Base-by-base conservation (phyloP, 2,329 filamentous ascomycete species). In the Alternaria sp. region DNA sequence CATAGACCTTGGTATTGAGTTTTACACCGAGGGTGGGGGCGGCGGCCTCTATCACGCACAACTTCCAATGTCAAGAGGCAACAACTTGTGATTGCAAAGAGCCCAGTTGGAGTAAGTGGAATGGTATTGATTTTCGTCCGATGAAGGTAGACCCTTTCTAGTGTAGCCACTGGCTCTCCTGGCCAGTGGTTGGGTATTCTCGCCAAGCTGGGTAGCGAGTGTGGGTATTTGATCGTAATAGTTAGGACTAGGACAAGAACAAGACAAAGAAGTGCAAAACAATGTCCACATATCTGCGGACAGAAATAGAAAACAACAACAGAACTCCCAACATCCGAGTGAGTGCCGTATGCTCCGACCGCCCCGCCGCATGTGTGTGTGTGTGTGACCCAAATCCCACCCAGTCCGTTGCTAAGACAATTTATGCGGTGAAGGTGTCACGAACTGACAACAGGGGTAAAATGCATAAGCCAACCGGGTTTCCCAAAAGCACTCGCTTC, bases 101-200 rank as follows among this genome's bases (percentile, higher is more conserved):
- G 10, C 13, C 21, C 31, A n/a, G n/a, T 24, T 24, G 5, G 21
- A 34, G 31, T 33, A 34, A 26, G 23, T 17, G 44, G 31, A 34
- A 34, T 67, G 67, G 61, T 64, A 69, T 69, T 58, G 61, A 68
- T 72, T 75, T 75, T 72, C 68, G 63, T 73, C 73, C 72, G 67
- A 62, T 74, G 73, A 72, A 74, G 72, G 72, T 68, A 68, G 65
- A 67, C 64, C 71, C 68, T 74, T 72, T 75, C 73, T 75, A 73
- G 64, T 63, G 64, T 70, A 63, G 56, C 67, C 65, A 64, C 62
- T 53, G 46, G 36, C 64, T 51, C 51, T 53, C 65, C 65, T 57
- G 59, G 61, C 62, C 68, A 66, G 59, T 48, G 51, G 61, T 62
- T 53, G 60, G 63, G 56, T 57, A 62, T 67, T 60, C 60, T 60